phyloP scores from a whole-genome alignment of 345 rosid species.

The Melastoma malabathricum region DNA sequence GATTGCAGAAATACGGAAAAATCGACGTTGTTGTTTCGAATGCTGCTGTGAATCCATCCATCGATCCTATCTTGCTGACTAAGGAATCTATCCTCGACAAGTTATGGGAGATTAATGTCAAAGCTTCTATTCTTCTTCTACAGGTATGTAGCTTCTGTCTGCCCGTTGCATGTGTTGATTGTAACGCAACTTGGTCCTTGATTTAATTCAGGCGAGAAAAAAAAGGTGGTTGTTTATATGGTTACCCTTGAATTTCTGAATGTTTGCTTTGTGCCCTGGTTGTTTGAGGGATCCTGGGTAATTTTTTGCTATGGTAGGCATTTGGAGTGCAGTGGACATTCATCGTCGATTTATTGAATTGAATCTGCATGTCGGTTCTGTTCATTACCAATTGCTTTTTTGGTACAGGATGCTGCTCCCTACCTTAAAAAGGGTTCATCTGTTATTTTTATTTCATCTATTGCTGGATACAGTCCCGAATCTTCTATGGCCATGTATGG shows the following conservation, averaged over 20 bases:
- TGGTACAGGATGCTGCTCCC: constrained; percentile 62
- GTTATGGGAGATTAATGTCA: constrained; percentile 84
- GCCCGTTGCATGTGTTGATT: not conserved
- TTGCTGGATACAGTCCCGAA: constrained; percentile 50
- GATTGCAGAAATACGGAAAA: constrained; percentile 59
- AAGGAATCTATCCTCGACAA: constrained; percentile 63
- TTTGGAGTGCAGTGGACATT: no score
- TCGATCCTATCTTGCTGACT: constrained; percentile 41
- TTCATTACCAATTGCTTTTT: not conserved
- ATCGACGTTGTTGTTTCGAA: constrained; percentile 69
- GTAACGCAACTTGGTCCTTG: not conserved
- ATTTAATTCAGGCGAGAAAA: no score
- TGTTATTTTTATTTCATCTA: constrained; percentile 60
- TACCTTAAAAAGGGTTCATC: constrained; percentile 71
- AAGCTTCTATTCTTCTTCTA: constrained; percentile 53
- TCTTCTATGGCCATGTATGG: constrained; percentile 79
- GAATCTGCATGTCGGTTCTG: no score
- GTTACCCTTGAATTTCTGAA: no score
- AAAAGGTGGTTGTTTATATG: no score
- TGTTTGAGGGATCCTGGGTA: no score
- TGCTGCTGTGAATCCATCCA: constrained; percentile 77
- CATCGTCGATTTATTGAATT: no score
- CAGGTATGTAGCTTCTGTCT: constrained; percentile 23
- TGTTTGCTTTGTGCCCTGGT: no score
- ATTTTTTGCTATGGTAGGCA: no score